phyloP scores from a whole-genome alignment of 2,329 filamentous ascomycete species.

The Aspergillus fumigatiaffinis region DNA sequence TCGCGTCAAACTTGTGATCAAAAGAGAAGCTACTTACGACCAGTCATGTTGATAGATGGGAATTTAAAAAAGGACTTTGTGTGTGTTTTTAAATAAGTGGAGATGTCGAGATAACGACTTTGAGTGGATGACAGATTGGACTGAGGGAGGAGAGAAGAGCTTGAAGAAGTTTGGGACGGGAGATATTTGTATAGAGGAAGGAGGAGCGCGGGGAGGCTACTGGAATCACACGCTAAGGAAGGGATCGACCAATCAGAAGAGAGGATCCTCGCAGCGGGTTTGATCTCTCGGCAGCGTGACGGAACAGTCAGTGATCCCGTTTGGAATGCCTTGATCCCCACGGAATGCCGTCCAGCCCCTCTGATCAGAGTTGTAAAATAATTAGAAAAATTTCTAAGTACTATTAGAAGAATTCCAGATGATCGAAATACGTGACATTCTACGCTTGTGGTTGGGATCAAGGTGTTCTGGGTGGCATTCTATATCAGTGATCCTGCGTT shows the following conservation, averaged over 20 bases:
- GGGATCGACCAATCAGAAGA: conserved; percentile 34
- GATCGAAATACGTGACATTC: conserved; percentile 13
- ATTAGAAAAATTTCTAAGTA: conserved; percentile 14
- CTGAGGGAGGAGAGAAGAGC: conserved; percentile 21
- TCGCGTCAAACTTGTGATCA: conserved; percentile 8
- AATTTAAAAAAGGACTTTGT: conserved; percentile 24
- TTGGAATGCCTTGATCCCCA: conserved; percentile 23
- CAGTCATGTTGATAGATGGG: conserved; percentile 52
- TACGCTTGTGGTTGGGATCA: conserved; percentile 34
- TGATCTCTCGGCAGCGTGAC: conserved; percentile 29
- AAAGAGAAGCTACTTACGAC: conserved; percentile 46
- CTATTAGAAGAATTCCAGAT: conserved; percentile 12
- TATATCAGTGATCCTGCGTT: conserved; percentile 33
- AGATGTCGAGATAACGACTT: conserved; percentile 18
- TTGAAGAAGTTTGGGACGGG: conserved; percentile 23
- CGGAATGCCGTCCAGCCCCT: conserved; percentile 15
- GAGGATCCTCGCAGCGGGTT: conserved; percentile 24
- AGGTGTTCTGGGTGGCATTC: conserved; percentile 23
- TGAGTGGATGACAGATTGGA: conserved; percentile 22
- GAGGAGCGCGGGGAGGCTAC: conserved; percentile 22
- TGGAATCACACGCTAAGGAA: conserved; percentile 37
- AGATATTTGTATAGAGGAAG: conserved; percentile 40
- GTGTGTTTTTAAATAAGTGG: conserved; percentile 24
- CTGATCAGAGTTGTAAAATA: conserved; percentile 13
- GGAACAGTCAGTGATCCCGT: conserved; percentile 22